Base-by-base conservation (phyloP, 768 basidiomycete genomes). In the Pleurotus ostreatus region DNA sequence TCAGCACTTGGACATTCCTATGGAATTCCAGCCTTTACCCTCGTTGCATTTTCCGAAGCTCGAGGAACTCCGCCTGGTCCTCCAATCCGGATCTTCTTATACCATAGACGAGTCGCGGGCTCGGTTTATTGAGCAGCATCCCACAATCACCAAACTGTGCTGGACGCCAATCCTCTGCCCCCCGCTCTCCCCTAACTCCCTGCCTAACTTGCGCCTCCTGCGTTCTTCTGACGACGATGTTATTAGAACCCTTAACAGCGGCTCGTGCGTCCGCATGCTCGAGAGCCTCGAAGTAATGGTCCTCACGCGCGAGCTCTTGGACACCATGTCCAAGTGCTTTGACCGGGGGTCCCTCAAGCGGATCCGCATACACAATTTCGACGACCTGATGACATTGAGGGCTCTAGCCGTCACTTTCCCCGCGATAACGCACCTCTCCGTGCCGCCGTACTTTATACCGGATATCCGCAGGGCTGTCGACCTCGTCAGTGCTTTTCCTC, bases 1-100 rank as follows among this genome's bases (percentile, higher is more conserved):
- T 34, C 55, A 80, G 77, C 70, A 70, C 51, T 65, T 82, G 30
- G 71, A 76, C 63, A 63, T 80, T 5, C 80, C 80, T 16, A 70
- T 78, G 60, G 79, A 82, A 58, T 71, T 78, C 49, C 60, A 63
- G 11, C 63, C 69, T 9, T 68, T 80, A 39, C 62, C 65, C 9
- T 66, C 71, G 9, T 71, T 71, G 59, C 62, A 56, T 15, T 71
- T 82, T 52, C 79, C 78, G 0, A 59, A 62, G 9, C 70, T 82
- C 16, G 76, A 74, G 58, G 65, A 65, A 18, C 64, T 80, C 15
- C 75, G 70, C 26, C 66, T 82, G 16, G 64, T 68, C 18, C 64
- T 82, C 53, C 68, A 75, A 45, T 71, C 72, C 0, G 79, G 78
- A n/a, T 68, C 70, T 0, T 66, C 66, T 3, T 62, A 63, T 34